phyloP scores from a whole-genome alignment of 2,329 filamentous ascomycete species.

The Aspergillus tanneri region DNA sequence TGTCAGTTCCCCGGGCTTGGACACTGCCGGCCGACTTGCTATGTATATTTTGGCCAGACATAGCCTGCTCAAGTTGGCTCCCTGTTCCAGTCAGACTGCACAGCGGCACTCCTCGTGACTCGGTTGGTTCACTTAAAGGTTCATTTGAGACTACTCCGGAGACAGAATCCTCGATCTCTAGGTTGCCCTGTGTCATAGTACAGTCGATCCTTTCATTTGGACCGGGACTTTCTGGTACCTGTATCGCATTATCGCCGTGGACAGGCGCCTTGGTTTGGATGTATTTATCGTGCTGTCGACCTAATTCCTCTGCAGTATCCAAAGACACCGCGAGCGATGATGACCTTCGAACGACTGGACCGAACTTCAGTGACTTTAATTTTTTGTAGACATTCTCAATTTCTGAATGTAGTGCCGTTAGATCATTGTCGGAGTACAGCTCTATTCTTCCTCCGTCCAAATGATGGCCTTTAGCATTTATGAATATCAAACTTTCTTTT shows the following conservation, averaged over 20 bases:
- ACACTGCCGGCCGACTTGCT: not conserved
- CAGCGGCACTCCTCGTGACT: too few species aligned
- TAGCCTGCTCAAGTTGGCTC: not conserved
- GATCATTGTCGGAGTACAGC: conserved; percentile 11
- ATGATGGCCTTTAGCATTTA: conserved; percentile 11
- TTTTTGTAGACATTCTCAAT: conserved; percentile 4
- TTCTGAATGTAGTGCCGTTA: conserved; percentile 7
- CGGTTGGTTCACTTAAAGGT: too few species aligned
- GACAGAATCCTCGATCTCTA: too few species aligned
- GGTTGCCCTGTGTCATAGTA: too few species aligned
- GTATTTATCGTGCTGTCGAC: conserved; percentile 1
- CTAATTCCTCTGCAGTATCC: conserved; percentile 14
- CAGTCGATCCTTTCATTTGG: too few species aligned
- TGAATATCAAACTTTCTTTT: not conserved
- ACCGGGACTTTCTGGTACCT: not conserved
- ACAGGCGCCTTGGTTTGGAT: not conserved
- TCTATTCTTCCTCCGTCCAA: conserved; percentile 3
- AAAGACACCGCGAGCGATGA: conserved; percentile 18
- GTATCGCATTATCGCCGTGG: not conserved
- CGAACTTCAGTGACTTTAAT: not conserved
- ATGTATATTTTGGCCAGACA: not conserved
- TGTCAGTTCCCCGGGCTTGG: conserved; percentile 10
- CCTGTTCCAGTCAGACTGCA: too few species aligned
- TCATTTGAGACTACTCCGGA: too few species aligned
- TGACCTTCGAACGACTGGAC: conserved; percentile 4